Evolutionary conservation across 1,284 basidiomycete genomes (phyloP), one percentile per base, ranked within the genome.

Genomic region (Calocybe gambosa): DNA sequence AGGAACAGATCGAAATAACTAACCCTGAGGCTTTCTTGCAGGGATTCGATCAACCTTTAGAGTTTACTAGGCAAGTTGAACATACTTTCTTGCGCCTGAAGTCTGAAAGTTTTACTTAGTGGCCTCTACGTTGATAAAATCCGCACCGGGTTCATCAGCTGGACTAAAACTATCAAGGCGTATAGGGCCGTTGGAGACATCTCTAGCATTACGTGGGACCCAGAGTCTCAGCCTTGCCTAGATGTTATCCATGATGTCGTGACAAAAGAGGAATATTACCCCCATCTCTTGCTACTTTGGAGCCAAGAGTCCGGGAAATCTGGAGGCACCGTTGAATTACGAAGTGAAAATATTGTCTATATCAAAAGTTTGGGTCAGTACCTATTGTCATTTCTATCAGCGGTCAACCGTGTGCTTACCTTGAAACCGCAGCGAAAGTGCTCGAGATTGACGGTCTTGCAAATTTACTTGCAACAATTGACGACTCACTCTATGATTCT

Each of bases 71-170:
- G 66, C 65, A 55, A 55, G 62, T 55, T 18, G 15, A 10, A 19
- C 36, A 12, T 38, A 6, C 7, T 42, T 12, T 29, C 38, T 39
- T 20, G 29, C 33, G 7, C 28, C 37, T 42, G 12, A 28, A 16
- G 35, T 19, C n/a, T 26, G 36, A 37, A 39, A 54, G 19, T 21
- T 43, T 31, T 42, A 23, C 41, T 26, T 49, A 77, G 71, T 21
- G 68, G 73, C 33, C 63, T 71, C 39, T 84, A 83, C 54, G 67
- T 88, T 7, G 95, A 98, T 69, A 90, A 93, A 61, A 69, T 86
- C 18, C 68, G 74, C 39, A 89, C 86, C 1, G 95, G 94, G 1
- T 97, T 95, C 75, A 67, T 98, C 42, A 72, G 82, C 0, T 97
- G 94, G 93, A 74, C 80, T 28, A 67, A 79, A 39, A 73, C 70